phyloP scores from a whole-genome alignment of 768 basidiomycete species.

The Rossbeevera mucosa region DNA sequence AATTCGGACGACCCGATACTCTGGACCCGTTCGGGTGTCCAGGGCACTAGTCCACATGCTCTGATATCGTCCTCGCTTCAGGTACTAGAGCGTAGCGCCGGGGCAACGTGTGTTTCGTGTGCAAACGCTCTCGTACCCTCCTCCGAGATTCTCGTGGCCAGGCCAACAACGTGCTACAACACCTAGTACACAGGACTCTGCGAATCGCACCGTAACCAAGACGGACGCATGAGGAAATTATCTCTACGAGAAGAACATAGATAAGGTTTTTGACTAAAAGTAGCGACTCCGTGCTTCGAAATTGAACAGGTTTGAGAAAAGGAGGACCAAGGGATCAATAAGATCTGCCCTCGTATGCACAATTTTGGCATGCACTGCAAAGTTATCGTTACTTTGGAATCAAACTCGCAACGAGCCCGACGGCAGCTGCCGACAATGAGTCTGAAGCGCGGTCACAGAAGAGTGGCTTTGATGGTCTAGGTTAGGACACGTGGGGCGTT shows the following conservation, averaged over 20 bases:
- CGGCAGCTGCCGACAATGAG: neutral
- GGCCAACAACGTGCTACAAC: conserved; percentile 3
- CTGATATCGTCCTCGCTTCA: conserved; percentile 1
- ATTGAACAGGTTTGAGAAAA: conserved; percentile 18
- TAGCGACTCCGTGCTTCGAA: conserved; percentile 20
- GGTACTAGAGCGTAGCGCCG: neutral
- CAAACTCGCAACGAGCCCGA: neutral
- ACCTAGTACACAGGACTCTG: conserved; percentile 12
- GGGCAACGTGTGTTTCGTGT: conserved; percentile 18
- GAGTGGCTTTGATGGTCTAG: neutral
- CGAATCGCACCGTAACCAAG: conserved; percentile 17
- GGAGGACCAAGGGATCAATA: conserved; percentile 12
- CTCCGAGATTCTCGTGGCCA: conserved; percentile 5
- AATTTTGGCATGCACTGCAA: conserved; percentile 4
- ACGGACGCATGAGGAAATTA: conserved; percentile 19
- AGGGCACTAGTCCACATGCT: neutral
- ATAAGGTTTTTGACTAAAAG: conserved; percentile 30
- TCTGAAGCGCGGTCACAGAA: neutral
- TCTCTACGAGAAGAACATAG: conserved; percentile 15
- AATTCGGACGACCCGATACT: neutral
- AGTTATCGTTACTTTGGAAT: neutral
- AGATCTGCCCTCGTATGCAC: conserved; percentile 17
- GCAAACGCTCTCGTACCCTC: conserved; percentile 7
- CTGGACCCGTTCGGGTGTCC: neutral
- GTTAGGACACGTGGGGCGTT: neutral